Evolutionary conservation across 768 basidiomycete species (phyloP), one percentile per base, ranked within the genome.

Genomic region (Collybia sordida): DNA sequence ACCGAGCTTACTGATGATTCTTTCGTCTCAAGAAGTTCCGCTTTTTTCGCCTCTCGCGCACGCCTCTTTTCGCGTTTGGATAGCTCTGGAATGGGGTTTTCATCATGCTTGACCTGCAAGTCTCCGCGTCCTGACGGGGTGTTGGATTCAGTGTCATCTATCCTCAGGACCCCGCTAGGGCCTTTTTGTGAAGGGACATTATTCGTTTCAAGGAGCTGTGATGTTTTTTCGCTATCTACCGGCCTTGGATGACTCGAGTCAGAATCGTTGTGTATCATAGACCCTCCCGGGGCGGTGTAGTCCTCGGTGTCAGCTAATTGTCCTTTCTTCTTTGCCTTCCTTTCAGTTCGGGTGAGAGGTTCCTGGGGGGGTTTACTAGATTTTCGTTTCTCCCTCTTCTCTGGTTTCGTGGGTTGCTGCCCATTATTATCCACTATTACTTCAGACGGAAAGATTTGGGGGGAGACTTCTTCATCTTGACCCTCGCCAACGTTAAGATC

Each of bases 11-110:
- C 31, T 11, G 31, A 31, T 3, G 31, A 31, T 31, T 31, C 63
- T 28, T 58, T 61, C 27, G 62, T 61, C 36, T 70, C 67, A 12
- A 60, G 71, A 38, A 61, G 64, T 52, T 73, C 71, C 4, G 71
- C 75, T 63, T 87, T 92, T 72, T 85, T 91, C 41, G 81, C 82
- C 64, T 96, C 90, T 41, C 83, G 76, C 15, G 86, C 85, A 42
- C 85, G 78, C 41, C 95, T 73, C 66, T 86, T 92, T 25, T 97
- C 92, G 51, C 81, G 83, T 68, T 97, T 98, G 5, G 91, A 71
- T 1, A 64, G 62, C 49, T 68, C 69, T 31, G 60, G 46, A 3
- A 25, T 42, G 14, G n/a, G 31, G 17, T 6, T 36, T 14, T 28
- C 48, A 3, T 45, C 19, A 5, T 43, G 15, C 11, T 31, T 31